Evolutionary conservation across 2,329 filamentous ascomycete species (phyloP), one percentile per base, ranked within the genome.

Genomic region (Monosporascus sp.): DNA sequence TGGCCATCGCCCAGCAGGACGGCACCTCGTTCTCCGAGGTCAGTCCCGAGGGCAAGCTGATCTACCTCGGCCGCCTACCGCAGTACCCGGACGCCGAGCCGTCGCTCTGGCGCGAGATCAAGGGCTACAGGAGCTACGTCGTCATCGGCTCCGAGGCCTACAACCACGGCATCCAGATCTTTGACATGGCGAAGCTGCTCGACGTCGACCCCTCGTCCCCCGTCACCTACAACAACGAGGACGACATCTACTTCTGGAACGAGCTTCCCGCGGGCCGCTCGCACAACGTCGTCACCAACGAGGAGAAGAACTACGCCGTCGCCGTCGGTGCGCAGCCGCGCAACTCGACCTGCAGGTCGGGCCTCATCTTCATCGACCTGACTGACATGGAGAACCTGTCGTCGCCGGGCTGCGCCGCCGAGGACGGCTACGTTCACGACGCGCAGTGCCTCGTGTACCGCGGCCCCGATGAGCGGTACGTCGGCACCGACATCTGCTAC

Each of bases 391-490:
- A 74, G 7, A 81, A 80, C 53, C 77, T 80, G 5, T 75, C 70
- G 15, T 75, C 70, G 22, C 75, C 78, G 6, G 81, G 81, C 44
- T 84, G 80, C 60, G 76, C 77, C 7, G 71, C 74, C 20, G 61
- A 72, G 18, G 81, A 83, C 62, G 80, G 80, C 38, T 84, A 84
- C 62, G 80, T 83, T 15, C 81, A 84, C 64, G 81, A 84, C 58
- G 81, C 81, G 2, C 80, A 84, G 65, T 84, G 81, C 63, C 68
- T 84, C 39, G 73, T 77, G 54, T 81, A 80, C 67, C 72, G 71
- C 18, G 77, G 78, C 0, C 77, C 78, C 0, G 75, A 80, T 56
- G 65, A 59, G 20, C 63, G 68, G 50, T 79, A 73, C 60, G 64
- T 65, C 5, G 76, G 75, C 50, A 69, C 66, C 22, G 76, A 81